Conservation (phyloP, 2,329 filamentous ascomycete genomes). For the Curvularia sp. region DNA sequence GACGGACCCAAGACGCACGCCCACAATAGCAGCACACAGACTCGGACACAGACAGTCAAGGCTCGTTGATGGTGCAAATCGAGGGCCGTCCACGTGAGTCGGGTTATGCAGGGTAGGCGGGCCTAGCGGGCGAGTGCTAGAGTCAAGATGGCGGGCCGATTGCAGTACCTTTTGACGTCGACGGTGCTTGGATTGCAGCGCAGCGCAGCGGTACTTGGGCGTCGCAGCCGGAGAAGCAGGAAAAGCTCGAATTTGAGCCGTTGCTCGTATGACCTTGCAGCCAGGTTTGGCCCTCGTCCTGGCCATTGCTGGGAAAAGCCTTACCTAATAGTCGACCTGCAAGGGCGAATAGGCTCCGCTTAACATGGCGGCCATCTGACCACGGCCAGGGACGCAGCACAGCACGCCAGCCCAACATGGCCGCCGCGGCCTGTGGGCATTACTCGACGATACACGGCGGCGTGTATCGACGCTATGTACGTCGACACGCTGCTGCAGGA, state of each 20-base stretch:
- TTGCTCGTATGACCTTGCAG: conserved; percentile 38
- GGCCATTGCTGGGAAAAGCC: conserved; percentile 35
- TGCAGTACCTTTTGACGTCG: conserved; percentile 18
- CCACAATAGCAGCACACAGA: not conserved
- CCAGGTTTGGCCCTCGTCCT: conserved; percentile 34
- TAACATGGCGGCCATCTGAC: conserved; percentile 40
- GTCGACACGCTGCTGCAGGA: no score
- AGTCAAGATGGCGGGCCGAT: conserved; percentile 15
- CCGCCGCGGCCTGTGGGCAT: conserved; percentile 25
- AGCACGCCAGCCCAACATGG: conserved; percentile 29
- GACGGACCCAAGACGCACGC: conserved; percentile 12
- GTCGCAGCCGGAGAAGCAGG: conserved; percentile 42
- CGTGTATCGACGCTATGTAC: not conserved
- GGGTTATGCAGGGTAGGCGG: conserved; percentile 33
- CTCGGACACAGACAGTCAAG: conserved; percentile 11
- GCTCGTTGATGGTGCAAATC: conserved; percentile 25
- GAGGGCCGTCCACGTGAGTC: conserved; percentile 33
- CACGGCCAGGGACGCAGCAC: conserved; percentile 25
- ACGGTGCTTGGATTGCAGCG: not conserved
- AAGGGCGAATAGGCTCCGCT: conserved; percentile 44
- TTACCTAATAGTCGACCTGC: conserved; percentile 47
- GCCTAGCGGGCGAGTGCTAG: conserved; percentile 15
- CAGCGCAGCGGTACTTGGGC: conserved; percentile 18
- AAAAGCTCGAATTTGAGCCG: conserved; percentile 35
- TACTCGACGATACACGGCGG: conserved; percentile 17